Percentiles rank a stretch among this genome's conserved stretches.
phyloP scores from a whole-genome alignment of 2,329 filamentous ascomycete species.

The Chrysoporthe austroafricana region DNA sequence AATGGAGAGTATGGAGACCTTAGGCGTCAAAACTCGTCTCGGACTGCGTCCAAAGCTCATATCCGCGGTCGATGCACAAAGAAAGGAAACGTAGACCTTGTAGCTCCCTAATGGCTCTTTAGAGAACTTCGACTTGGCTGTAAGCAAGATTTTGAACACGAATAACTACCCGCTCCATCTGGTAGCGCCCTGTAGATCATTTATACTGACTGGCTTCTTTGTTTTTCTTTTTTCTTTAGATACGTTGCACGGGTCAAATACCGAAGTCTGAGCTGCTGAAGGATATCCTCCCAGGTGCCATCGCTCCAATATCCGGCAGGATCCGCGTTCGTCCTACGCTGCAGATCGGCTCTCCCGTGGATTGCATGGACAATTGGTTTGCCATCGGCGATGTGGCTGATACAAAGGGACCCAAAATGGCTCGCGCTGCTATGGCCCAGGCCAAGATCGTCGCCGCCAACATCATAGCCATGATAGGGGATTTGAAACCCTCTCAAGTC shows the following conservation, averaged over 20 bases:
- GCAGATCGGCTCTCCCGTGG: constrained; percentile 52
- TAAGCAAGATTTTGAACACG: constrained; percentile 5
- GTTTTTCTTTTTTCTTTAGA: constrained; percentile 39
- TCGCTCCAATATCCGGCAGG: constrained; percentile 49
- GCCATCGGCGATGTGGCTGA: constrained; percentile 68
- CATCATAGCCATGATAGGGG: constrained; percentile 51
- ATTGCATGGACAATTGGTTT: constrained; percentile 56
- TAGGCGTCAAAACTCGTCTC: constrained; percentile 45
- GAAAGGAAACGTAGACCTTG: constrained; percentile 55
- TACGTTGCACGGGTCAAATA: constrained; percentile 63
- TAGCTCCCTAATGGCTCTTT: constrained; percentile 25
- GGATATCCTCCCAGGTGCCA: constrained; percentile 46
- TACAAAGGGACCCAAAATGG: constrained; percentile 54
- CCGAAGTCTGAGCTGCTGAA: constrained; percentile 57
- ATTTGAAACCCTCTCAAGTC: constrained; percentile 41
- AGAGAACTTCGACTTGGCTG: constrained; percentile 5
- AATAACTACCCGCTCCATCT: no score
- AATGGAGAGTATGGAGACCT: constrained; percentile 45
- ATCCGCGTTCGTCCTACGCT: constrained; percentile 60
- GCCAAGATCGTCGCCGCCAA: constrained; percentile 58
- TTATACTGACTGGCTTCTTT: constrained; percentile 15
- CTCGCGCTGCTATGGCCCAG: constrained; percentile 58
- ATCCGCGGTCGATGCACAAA: constrained; percentile 43
- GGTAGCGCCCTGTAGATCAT: no score
- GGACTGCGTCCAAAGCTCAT: constrained; percentile 47